phyloP scores from a whole-genome alignment of 2,329 filamentous ascomycete species.

The Dothideomycetes sp. region DNA sequence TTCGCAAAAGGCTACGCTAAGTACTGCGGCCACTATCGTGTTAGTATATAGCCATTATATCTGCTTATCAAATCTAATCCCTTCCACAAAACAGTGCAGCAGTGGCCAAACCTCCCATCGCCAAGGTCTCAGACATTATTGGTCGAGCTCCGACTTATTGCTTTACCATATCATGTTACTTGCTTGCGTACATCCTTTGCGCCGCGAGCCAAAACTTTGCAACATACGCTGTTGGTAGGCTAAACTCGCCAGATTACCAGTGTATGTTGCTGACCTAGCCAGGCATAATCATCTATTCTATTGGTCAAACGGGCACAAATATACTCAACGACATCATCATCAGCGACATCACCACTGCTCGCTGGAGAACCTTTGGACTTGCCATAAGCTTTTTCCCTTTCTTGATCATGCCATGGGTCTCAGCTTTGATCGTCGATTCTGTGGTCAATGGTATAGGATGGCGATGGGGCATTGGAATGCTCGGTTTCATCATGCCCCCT shows the following conservation, averaged over 20 bases:
- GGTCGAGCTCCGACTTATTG: slow-evolving; percentile 29
- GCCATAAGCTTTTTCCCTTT: slow-evolving; percentile 29
- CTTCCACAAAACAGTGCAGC: slow-evolving; percentile 19
- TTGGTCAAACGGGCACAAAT: slow-evolving; percentile 28
- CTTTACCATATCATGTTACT: slow-evolving; percentile 22
- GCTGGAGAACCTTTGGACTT: slow-evolving; percentile 29
- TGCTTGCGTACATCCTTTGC: slow-evolving; percentile 28
- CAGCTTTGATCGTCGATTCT: slow-evolving; percentile 29
- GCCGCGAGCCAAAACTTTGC: slow-evolving; percentile 25
- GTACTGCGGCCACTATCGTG: slow-evolving; percentile 27
- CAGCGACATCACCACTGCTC: slow-evolving; percentile 30
- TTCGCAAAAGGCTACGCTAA: slow-evolving; percentile 23
- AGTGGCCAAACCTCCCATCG: slow-evolving; percentile 29
- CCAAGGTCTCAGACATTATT: slow-evolving; percentile 32
- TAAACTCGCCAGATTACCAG: no score
- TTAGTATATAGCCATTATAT: background rate
- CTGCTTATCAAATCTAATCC: no score
- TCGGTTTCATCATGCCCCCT: slow-evolving; percentile 31
- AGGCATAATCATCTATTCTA: slow-evolving; percentile 24
- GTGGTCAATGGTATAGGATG: slow-evolving; percentile 31
- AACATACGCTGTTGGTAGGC: slow-evolving; percentile 27
- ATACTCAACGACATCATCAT: slow-evolving; percentile 32
- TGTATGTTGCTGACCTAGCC: no score
- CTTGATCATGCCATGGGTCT: slow-evolving; percentile 30
- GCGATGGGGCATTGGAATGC: slow-evolving; percentile 35